Conservation (phyloP, 140 eudicot genomes). For the Cichorium intybus region DNA sequence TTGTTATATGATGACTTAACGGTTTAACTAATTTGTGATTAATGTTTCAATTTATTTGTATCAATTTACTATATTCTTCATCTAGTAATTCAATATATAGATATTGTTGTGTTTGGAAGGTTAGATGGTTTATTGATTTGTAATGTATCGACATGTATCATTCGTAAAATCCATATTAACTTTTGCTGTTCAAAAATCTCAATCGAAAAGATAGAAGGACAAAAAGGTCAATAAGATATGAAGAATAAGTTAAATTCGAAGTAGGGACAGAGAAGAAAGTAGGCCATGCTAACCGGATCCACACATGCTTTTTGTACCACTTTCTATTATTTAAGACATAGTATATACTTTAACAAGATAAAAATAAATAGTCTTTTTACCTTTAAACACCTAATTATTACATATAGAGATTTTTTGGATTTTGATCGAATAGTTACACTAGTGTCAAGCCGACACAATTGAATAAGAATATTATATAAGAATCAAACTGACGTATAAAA, state of each 20-base stretch:
- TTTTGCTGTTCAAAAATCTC: background rate
- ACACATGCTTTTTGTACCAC: background rate
- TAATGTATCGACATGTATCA: background rate
- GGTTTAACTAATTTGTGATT: too few relatives aligned
- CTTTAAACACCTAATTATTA: background rate
- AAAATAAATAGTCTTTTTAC: background rate
- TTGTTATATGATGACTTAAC: too few relatives aligned
- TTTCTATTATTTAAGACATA: background rate
- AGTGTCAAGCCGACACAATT: background rate
- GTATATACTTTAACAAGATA: background rate
- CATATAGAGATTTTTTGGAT: background rate
- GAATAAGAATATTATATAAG: background rate
- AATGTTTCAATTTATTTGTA: too few relatives aligned
- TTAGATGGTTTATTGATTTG: too few relatives aligned
- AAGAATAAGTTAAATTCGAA: background rate
- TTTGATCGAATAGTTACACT: background rate
- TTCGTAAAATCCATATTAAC: too few relatives aligned
- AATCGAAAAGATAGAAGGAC: background rate
- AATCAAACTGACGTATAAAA: background rate
- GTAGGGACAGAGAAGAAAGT: background rate
- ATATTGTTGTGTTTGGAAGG: too few relatives aligned
- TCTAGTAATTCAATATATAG: too few relatives aligned
- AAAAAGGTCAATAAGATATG: background rate
- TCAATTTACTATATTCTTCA: too few relatives aligned
- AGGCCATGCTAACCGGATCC: background rate